These are phyloP conservation scores for Entrophospora sp. DNA, from an alignment of 192 early-diverging fungal genomes.

Conservation along the genomic window DNA sequence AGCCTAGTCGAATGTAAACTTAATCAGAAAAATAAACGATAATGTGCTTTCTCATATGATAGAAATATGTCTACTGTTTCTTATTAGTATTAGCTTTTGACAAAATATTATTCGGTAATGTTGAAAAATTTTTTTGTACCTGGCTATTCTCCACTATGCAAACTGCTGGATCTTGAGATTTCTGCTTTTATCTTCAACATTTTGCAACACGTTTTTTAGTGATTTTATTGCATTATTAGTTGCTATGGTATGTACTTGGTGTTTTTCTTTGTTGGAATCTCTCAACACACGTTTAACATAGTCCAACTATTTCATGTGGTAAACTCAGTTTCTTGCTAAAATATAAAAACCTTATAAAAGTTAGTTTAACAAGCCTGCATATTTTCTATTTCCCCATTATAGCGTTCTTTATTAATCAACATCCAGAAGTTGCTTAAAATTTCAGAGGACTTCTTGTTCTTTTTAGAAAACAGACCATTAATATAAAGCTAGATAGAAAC, in stretches of 20 bases:
- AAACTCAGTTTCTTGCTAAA: not conserved
- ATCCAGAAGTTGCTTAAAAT: conserved; percentile 12
- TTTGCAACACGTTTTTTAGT: not conserved
- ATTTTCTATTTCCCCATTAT: not conserved
- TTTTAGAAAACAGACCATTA: conserved; percentile 14
- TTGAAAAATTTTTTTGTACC: too few relatives aligned
- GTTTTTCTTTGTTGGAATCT: not conserved
- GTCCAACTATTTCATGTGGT: not conserved
- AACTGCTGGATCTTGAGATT: too few relatives aligned
- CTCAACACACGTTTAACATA: not conserved
- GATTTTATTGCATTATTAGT: not conserved
- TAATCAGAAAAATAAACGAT: too few relatives aligned
- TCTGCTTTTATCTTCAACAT: not conserved
- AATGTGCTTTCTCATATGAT: too few relatives aligned
- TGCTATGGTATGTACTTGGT: not conserved
- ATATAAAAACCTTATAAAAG: not conserved
- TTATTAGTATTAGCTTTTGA: too few relatives aligned
- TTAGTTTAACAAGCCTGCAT: conserved; percentile 1
- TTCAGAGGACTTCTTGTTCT: conserved; percentile 17
- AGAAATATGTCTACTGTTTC: too few relatives aligned
- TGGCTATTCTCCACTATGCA: too few relatives aligned
- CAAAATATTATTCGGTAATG: too few relatives aligned
- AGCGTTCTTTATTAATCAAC: conserved; percentile 11
- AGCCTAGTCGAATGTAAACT: too few relatives aligned
- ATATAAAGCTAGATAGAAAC: not conserved